phyloP scores from a whole-genome alignment of 345 rosid genomes.

The Citrus trifoliata region DNA sequence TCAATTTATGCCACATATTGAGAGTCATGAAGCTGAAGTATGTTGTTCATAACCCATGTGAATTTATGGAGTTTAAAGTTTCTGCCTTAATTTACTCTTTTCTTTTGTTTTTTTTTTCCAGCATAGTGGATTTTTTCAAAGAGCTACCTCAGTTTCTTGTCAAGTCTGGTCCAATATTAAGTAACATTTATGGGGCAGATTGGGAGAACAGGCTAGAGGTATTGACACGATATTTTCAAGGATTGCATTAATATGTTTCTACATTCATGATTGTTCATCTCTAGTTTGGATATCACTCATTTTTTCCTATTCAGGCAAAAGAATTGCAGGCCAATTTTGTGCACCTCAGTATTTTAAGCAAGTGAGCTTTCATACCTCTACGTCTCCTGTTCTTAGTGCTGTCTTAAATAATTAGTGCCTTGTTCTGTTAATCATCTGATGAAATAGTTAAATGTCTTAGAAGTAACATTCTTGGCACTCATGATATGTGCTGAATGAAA shows the following conservation, averaged over 20 bases:
- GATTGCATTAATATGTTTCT: neutral
- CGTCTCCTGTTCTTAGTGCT: neutral
- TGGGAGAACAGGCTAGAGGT: slow-evolving; percentile 97
- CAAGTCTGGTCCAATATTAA: slow-evolving; percentile 71
- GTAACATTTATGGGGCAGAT: slow-evolving; percentile 63
- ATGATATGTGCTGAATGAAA: neutral
- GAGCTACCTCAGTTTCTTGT: slow-evolving; percentile 88
- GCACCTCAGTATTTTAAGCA: slow-evolving; percentile 82
- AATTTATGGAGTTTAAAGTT: neutral
- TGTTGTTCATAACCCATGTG: slow-evolving; percentile 15
- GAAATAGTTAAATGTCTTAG: neutral
- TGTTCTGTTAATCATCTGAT: neutral
- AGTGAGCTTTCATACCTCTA: slow-evolving; percentile 37
- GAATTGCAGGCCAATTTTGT: slow-evolving; percentile 84
- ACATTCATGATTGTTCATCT: neutral
- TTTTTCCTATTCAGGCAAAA: slow-evolving; percentile 52
- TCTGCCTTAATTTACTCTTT: neutral
- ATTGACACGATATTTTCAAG: slow-evolving; percentile 4
- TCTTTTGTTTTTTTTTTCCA: slow-evolving; percentile 31
- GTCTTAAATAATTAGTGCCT: neutral
- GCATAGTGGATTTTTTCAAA: slow-evolving; percentile 79
- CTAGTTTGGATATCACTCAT: slow-evolving; percentile 11
- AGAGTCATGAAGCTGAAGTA: slow-evolving; percentile 75
- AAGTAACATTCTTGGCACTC: neutral
- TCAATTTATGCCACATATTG: slow-evolving; percentile 69